A percentile compares a stretch with the other conserved stretches of the same genome.
Conservation (phyloP, 1,284 basidiomycete species). For the Uromyces viciae-fabae region DNA sequence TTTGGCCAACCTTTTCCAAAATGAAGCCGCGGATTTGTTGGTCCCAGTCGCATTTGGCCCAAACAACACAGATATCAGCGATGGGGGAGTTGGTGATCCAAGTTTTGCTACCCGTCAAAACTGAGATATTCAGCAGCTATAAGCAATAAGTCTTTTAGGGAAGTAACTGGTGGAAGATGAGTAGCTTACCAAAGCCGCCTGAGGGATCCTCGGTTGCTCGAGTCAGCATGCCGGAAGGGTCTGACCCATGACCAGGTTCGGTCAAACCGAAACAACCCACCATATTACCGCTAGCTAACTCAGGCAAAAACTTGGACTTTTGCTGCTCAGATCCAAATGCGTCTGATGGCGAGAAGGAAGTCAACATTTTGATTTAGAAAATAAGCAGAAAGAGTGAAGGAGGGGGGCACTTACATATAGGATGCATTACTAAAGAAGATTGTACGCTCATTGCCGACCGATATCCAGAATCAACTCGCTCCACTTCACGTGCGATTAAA, state of each 20-base stretch:
- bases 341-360: conserved; percentile 54
- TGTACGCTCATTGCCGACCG: conserved; percentile 94
- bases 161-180: conserved; percentile 53
- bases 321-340: conserved; percentile 85
- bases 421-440: conserved; percentile 95
- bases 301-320: conserved; percentile 84
- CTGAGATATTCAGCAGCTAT: conserved; percentile 9
- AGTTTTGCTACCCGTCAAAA: conserved; percentile 40
- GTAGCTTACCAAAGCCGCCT: conserved; percentile 83
- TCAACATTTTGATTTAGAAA: not conserved
- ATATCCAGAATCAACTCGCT: conserved; percentile 91
- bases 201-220: conserved; percentile 68
- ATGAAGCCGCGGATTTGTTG: conserved; percentile 85
- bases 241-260: conserved; percentile 93
- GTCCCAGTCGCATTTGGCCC: conserved; percentile 95
- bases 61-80: conserved; percentile 75
- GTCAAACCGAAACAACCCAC: conserved; percentile 93
- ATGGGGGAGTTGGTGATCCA: conserved; percentile 77
- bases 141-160: conserved; percentile 65
- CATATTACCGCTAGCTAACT: conserved; percentile 78
- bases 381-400: not conserved
- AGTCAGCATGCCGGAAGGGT: conserved; percentile 90
- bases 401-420: conserved; percentile 61
- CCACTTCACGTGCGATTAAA: conserved; percentile 85
- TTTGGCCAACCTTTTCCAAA: conserved; percentile 69